Evolutionary conservation across 1,139 yeast genomes (phyloP).

Genomic region (Candida dubliniensis): DNA sequence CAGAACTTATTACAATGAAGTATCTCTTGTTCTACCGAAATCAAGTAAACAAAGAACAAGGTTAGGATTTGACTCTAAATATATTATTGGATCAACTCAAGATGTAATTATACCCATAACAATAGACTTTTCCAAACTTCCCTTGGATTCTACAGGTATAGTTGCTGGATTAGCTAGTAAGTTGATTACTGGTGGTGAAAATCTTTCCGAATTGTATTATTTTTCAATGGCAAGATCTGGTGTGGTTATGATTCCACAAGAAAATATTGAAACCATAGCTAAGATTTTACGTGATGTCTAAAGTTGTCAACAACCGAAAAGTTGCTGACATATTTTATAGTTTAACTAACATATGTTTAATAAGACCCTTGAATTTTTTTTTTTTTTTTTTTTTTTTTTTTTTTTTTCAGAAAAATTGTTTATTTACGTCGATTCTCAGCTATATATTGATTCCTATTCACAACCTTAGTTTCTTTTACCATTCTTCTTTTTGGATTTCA

Average conservation of each 20-base stretch:
- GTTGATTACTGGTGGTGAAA: conserved; percentile 35
- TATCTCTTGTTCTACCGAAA: conserved; percentile 55
- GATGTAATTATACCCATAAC: conserved; percentile 60
- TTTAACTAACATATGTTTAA: too few relatives aligned
- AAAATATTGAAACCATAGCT: conserved; percentile 38
- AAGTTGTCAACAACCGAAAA: too few relatives aligned
- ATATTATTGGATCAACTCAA: conserved; percentile 56
- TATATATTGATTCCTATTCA: not conserved
- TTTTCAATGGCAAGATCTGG: conserved; percentile 64
- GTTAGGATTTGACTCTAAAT: conserved; percentile 44
- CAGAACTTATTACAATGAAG: conserved; percentile 51
- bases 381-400: not conserved
- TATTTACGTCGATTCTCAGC: not conserved
- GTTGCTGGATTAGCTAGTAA: conserved; percentile 65
- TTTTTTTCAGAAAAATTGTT: not conserved
- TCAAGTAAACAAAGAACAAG: conserved; percentile 32
- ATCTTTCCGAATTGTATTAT: conserved; percentile 55
- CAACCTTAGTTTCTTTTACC: conserved; percentile 12
- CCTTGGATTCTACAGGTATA: conserved; percentile 64
- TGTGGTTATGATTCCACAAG: conserved; percentile 59
- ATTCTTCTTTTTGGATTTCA: conserved; percentile 55
- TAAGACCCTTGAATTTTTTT: too few relatives aligned
- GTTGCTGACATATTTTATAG: too few relatives aligned
- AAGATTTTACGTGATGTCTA: conserved; percentile 12
- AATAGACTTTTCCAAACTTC: conserved; percentile 55